These are phyloP conservation scores for Scheffersomyces titani DNA, from an alignment of 1,139 yeast species.

Conservation along the genomic window DNA sequence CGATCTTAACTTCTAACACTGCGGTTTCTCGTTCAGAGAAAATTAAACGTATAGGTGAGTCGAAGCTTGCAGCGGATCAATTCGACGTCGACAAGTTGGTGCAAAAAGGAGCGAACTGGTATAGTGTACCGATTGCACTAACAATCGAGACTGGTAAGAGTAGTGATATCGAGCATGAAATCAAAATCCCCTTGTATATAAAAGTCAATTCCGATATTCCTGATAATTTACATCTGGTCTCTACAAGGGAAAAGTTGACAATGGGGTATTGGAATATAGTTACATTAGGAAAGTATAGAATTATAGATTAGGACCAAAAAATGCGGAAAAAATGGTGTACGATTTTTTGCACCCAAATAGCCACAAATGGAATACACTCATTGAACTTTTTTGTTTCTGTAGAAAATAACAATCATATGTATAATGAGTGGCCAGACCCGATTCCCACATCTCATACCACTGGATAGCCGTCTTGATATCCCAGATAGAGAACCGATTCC, in stretches of 20 bases:
- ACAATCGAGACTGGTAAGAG: constrained; percentile 6
- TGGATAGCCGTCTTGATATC: neutral
- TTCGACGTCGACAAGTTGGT: constrained; percentile 17
- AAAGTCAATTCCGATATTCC: constrained; percentile 28
- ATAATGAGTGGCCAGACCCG: neutral
- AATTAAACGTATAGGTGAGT: constrained; percentile 27
- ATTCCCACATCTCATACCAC: neutral
- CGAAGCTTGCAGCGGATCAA: constrained; percentile 11
- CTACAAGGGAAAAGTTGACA: constrained; percentile 18
- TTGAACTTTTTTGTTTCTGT: neutral
- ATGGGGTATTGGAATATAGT: constrained; percentile 38
- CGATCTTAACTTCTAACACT: constrained; percentile 30
- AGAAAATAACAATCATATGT: neutral
- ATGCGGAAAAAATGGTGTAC: neutral
- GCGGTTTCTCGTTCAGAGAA: constrained; percentile 33
- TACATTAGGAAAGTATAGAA: constrained; percentile 16
- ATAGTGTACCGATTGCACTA: constrained; percentile 29
- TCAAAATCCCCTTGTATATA: constrained; percentile 33
- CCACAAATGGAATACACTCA: neutral
- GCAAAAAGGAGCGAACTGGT: constrained; percentile 37
- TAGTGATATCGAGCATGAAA: constrained; percentile 2
- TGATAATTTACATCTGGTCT: constrained; percentile 13
- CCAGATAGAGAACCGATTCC: neutral
- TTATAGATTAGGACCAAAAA: neutral
- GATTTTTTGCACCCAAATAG: neutral